Evolutionary conservation across 2,329 filamentous ascomycete species (phyloP).

Genomic region (Pezicula carpinea): DNA sequence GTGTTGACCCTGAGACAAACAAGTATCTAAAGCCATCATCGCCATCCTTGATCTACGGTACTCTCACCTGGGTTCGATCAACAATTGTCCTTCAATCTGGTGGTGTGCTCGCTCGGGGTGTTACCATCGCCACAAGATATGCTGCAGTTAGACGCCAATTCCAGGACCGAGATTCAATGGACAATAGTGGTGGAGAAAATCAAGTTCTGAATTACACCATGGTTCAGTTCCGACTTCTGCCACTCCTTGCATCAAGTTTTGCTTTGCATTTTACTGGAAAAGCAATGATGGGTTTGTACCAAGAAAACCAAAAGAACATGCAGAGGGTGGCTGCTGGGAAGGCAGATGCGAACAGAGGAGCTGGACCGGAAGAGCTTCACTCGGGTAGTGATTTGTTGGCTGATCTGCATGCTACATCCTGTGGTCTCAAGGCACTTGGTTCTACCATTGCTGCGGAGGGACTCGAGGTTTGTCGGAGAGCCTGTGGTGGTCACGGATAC

Average conservation of each 20-base stretch:
- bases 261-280: conserved; percentile 77
- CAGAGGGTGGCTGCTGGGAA: conserved; percentile 33
- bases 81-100: conserved; percentile 72
- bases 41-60: conserved; percentile 68
- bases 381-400: conserved; percentile 65
- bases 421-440: conserved; percentile 68
- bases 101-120: conserved; percentile 65
- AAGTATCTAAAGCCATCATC: conserved; percentile 64
- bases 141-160: conserved; percentile 72
- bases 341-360: conserved; percentile 42
- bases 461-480: conserved; percentile 68
- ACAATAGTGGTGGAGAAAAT: conserved; percentile 57
- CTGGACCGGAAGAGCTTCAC: conserved; percentile 64
- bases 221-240: conserved; percentile 70
- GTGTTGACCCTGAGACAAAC: conserved; percentile 62
- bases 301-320: conserved; percentile 69
- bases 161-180: conserved; percentile 64
- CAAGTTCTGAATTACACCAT: conserved; percentile 78
- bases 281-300: conserved; percentile 69
- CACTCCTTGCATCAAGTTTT: conserved; percentile 68
- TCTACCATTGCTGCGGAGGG: conserved; percentile 71
- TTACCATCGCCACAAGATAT: conserved; percentile 74
- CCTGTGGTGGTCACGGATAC: conserved; percentile 75
- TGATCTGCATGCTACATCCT: conserved; percentile 72
- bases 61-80: conserved; percentile 69